Evolutionary conservation across 2,329 filamentous ascomycete species (phyloP).

Genomic region (Neonectria neomacrospora): DNA sequence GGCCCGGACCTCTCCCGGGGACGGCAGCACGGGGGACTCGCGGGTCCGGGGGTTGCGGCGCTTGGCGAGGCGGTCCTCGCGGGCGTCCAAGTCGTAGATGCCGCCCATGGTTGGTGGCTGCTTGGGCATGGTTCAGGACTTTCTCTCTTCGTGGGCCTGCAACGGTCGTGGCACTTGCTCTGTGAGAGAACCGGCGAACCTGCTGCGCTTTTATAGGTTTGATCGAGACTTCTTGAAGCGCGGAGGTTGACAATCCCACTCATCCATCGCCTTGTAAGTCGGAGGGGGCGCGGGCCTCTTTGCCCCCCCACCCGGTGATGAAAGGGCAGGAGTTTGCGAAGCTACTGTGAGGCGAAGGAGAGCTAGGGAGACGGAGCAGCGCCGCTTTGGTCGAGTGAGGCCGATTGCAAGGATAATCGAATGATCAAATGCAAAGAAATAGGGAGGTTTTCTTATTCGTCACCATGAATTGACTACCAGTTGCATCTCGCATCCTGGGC

Average conservation of each 20-base stretch:
- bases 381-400: neutral
- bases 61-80: conserved; percentile 30
- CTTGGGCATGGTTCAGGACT: neutral
- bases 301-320: conserved; percentile 26
- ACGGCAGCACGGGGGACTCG: conserved; percentile 52
- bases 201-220: conserved; percentile 10
- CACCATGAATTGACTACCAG: neutral
- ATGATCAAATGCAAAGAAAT: neutral
- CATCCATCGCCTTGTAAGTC: conserved; percentile 19
- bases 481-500: neutral
- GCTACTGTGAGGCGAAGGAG: conserved; percentile 13
- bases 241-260: neutral
- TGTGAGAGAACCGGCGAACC: neutral
- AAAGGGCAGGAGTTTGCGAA: conserved; percentile 33
- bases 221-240: neutral
- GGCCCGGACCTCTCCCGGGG: conserved; percentile 45
- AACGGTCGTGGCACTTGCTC: neutral
- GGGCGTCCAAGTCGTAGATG: conserved; percentile 41
- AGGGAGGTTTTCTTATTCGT: neutral
- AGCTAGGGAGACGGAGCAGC: neutral
- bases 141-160: neutral
- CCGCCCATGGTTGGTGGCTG: conserved; percentile 36
- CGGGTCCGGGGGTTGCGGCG: conserved; percentile 23
- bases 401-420: neutral
- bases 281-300: neutral